These are phyloP conservation scores for Elasticomyces elasticus DNA, from an alignment of 495 filamentous ascomycete genomes.

Conservation along the genomic window DNA sequence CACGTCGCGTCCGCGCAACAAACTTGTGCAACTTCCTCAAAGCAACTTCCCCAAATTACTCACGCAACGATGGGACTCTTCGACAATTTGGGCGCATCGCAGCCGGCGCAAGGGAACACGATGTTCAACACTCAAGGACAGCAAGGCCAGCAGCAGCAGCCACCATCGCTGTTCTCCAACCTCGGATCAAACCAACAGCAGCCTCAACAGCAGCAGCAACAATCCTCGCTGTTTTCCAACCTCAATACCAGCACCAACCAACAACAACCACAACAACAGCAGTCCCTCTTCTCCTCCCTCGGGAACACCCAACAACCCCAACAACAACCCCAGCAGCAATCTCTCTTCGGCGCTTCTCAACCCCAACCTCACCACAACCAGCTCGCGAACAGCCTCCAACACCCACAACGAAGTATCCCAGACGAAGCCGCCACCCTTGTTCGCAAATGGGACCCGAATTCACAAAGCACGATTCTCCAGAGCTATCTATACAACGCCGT, in stretches of 20 bases:
- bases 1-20: too few species aligned
- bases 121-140: slow-evolving; percentile 34
- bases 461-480: slow-evolving; percentile 67
- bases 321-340: slow-evolving; percentile 34
- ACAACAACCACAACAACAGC: not conserved
- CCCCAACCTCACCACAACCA: slow-evolving; percentile 1
- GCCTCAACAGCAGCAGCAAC: slow-evolving; percentile 31
- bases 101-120: too few species aligned
- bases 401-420: slow-evolving; percentile 58
- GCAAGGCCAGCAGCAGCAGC: slow-evolving; percentile 13
- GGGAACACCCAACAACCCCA: not conserved
- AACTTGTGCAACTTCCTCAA: too few species aligned
- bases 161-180: slow-evolving; percentile 21
- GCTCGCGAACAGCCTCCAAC: not conserved
- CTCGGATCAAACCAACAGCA: slow-evolving; percentile 27
- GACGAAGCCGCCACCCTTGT: slow-evolving; percentile 73
- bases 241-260: not conserved
- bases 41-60: too few species aligned
- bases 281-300: not conserved
- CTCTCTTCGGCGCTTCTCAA: not conserved
- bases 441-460: slow-evolving; percentile 73
- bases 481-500: slow-evolving; percentile 93
- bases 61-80: too few species aligned
- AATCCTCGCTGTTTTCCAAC: not conserved
- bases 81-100: too few species aligned